Base-by-base conservation (phyloP, 2,329 filamentous ascomycete genomes). In the Fusarium marasasianum region DNA sequence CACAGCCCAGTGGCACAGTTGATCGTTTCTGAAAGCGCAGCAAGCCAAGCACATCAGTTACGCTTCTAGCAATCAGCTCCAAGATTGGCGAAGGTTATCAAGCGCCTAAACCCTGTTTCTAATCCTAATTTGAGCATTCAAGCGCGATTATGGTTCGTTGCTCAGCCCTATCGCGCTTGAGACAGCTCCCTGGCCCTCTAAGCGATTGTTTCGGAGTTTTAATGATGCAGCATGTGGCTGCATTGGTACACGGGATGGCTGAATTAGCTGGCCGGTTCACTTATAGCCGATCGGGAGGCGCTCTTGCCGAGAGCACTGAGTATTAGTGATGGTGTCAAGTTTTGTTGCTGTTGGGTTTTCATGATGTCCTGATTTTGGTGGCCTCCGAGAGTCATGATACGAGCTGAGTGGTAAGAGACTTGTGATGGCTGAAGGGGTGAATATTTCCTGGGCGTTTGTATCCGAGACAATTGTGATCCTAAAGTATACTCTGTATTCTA, bases 1-100 rank as follows among this genome's bases (percentile, higher is more conserved):
- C 76, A 74, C 64, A 63, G 76, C 76, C 74, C 66, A n/a, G 72
- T 71, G 76, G 76, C 76, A 69, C 67, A 75, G 74, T 43, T 51
- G 41, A 63, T 41, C 29, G 37, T 31, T 41, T 35, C n/a, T 40
- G 26, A 31, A 55, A 69, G 65, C 66, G 66, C 66, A 69, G 66
- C 66, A 62, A 45, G 58, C 24, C 53, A 47, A 71, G 54, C 62
- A 60, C 22, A 51, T 51, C n/a, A 18, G 24, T 18, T 31, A 48
- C 62, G n/a, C 26, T 66, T 47, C 43, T 8, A 51, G 50, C 43
- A 69, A 38, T n/a, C 56, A 45, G 38, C 29, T 65, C 41, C 26
- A 43, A 65, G 59, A 65, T 59, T 54, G 37, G 31, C 45, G 66
- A 70, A 41, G 22, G n/a, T 26, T 48, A 31, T 10, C 40, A 54